Conservation (phyloP, 164 flowering plant species). For the Euptelea pleiosperma region DNA sequence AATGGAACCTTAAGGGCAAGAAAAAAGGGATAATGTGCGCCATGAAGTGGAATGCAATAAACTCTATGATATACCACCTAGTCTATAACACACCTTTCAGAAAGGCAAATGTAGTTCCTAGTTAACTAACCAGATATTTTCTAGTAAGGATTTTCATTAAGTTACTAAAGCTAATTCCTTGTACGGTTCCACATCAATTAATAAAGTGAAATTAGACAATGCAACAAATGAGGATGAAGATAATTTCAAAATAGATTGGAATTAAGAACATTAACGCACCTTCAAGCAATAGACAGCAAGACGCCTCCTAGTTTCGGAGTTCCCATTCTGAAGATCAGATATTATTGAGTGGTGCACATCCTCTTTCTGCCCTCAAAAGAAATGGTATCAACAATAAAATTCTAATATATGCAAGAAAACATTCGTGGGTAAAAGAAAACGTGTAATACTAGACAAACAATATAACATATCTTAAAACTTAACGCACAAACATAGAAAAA, state of each 20-base stretch:
- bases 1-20: too few relatives aligned
- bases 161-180: background rate
- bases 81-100: too few relatives aligned
- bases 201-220: too few relatives aligned
- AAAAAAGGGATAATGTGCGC: too few relatives aligned
- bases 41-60: too few relatives aligned
- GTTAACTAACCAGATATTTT: constrained; percentile 4
- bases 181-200: too few relatives aligned
- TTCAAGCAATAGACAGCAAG: constrained; percentile 98
- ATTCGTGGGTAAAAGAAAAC: background rate
- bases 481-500: too few relatives aligned
- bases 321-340: constrained; percentile 98
- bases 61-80: too few relatives aligned
- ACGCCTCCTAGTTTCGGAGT: constrained; percentile 97
- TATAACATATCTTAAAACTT: background rate
- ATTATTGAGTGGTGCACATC: constrained; percentile 99
- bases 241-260: background rate
- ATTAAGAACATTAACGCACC: constrained; percentile 36
- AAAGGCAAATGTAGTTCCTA: too few relatives aligned
- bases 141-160: background rate
- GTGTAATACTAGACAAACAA: background rate
- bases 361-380: constrained; percentile 70
- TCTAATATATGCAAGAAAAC: background rate
- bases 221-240: background rate
- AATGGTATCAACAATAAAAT: constrained; percentile 1